A percentile compares a stretch with the other conserved stretches of the same genome.
Evolutionary conservation across 208 protist genomes (phyloP).

Genomic region (Histomonas meleagridis): DNA sequence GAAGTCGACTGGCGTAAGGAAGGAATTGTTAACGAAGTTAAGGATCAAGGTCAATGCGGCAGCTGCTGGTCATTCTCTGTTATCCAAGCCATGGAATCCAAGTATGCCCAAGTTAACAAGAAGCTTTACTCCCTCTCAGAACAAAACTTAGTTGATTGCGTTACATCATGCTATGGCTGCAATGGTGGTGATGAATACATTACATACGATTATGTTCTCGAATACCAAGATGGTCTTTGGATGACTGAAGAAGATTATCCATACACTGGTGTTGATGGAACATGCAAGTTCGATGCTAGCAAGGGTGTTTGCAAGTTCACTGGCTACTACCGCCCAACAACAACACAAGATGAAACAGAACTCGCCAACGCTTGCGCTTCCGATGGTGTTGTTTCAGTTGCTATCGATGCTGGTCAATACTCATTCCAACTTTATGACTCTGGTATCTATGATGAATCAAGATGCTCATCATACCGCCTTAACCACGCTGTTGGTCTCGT

Average conservation of each 20-base stretch:
- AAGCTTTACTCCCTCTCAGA: constrained; percentile 20
- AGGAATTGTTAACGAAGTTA: constrained; percentile 52
- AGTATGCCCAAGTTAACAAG: background rate
- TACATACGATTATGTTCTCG: constrained; percentile 29
- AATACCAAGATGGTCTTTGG: background rate
- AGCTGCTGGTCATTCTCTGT: constrained; percentile 54
- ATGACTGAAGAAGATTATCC: background rate
- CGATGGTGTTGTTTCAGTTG: constrained; percentile 40
- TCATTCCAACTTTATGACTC: constrained; percentile 43
- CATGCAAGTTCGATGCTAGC: background rate
- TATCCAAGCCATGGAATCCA: constrained; percentile 51
- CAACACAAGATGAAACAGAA: constrained; percentile 39
- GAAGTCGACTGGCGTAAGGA: constrained; percentile 55
- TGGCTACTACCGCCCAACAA: constrained; percentile 10
- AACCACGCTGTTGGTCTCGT: constrained; percentile 20
- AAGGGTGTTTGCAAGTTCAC: background rate
- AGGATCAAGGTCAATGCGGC: constrained; percentile 59
- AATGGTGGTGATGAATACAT: constrained; percentile 36
- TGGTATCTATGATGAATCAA: constrained; percentile 44
- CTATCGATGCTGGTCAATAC: constrained; percentile 41
- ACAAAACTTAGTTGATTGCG: constrained; percentile 44
- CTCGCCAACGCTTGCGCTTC: background rate
- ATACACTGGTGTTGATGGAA: background rate
- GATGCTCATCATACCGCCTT: background rate
- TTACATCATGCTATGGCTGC: constrained; percentile 36